phyloP scores from a whole-genome alignment of 257 asterid genomes.

The Rhazya stricta region DNA sequence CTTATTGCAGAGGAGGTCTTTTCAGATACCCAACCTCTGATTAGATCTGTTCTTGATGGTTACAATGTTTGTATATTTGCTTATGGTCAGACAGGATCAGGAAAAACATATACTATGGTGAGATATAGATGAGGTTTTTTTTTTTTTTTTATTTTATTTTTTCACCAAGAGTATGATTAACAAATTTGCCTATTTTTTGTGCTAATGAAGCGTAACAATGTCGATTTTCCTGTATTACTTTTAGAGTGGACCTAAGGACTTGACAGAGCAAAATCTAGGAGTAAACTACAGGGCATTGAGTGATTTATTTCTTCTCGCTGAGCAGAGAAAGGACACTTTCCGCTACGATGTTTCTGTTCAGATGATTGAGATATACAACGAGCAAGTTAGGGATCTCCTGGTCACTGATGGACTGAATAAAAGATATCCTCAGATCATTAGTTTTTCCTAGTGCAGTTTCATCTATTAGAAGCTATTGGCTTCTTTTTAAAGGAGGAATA shows the following conservation, averaged over 20 bases:
- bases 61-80: constrained; percentile 94
- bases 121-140: constrained; percentile 14
- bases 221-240: constrained; percentile 23
- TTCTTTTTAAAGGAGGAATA: neutral
- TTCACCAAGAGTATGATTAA: constrained; percentile 3
- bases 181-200: constrained; percentile 8
- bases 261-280: constrained; percentile 72
- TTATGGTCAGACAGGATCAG: constrained; percentile 99
- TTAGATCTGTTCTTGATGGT: constrained; percentile 97
- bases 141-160: too few relatives aligned
- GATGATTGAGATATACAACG: constrained; percentile 96
- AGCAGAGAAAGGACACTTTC: constrained; percentile 74
- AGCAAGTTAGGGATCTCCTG: constrained; percentile 95
- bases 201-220: constrained; percentile 12
- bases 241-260: constrained; percentile 85
- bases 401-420: constrained; percentile 61
- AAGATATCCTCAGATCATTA: constrained; percentile 73
- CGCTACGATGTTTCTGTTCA: constrained; percentile 81
- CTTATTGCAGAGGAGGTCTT: constrained; percentile 73
- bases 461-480: constrained; percentile 4
- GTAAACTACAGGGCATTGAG: constrained; percentile 89
- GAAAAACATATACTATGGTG: constrained; percentile 96
- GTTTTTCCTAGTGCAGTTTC: constrained; percentile 5
- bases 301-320: constrained; percentile 76
- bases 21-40: constrained; percentile 75